Conservation (phyloP, 1,284 basidiomycete species). For the Leccinum ponderosum region DNA sequence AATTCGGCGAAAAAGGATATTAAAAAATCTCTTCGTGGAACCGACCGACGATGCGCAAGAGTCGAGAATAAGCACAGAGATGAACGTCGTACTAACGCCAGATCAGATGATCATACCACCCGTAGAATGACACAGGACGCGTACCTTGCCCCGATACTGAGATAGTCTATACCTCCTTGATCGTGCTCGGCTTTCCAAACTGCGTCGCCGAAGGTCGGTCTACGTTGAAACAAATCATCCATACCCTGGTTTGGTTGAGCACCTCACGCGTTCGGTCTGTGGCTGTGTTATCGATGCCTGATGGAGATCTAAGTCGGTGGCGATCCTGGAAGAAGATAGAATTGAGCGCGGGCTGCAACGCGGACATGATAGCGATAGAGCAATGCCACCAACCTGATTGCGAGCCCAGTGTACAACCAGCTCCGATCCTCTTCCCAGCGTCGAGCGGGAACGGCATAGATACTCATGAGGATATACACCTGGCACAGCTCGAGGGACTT, state of each 20-base stretch:
- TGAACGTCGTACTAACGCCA: conserved; percentile 65
- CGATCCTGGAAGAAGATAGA: conserved; percentile 47
- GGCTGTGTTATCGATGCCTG: conserved; percentile 49
- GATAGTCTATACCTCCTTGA: conserved; percentile 81
- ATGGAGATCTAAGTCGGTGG: conserved; percentile 84
- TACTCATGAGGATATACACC: conserved; percentile 73
- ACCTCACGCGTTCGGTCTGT: conserved; percentile 68
- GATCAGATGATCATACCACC: conserved; percentile 2
- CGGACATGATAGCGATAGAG: conserved; percentile 18
- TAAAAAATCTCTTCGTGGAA: conserved; percentile 82
- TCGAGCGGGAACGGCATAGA: conserved; percentile 75
- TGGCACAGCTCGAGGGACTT: conserved; percentile 64
- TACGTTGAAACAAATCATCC: conserved; percentile 86
- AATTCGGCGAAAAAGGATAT: conserved; percentile 46
- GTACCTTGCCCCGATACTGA: conserved; percentile 56
- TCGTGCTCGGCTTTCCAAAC: conserved; percentile 80
- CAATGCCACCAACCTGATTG: conserved; percentile 54
- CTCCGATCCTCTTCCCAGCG: conserved; percentile 83
- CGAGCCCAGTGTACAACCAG: conserved; percentile 81
- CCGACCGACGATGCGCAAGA: conserved; percentile 67
- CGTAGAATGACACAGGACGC: conserved; percentile 17
- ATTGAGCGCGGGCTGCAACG: not conserved
- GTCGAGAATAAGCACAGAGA: conserved; percentile 67
- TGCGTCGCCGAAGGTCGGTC: conserved; percentile 84
- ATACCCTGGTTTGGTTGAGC: conserved; percentile 77